These are phyloP conservation scores for Globisporangium recalcitrans DNA, from an alignment of 352 stramenopile genomes.

Conservation along the genomic window DNA sequence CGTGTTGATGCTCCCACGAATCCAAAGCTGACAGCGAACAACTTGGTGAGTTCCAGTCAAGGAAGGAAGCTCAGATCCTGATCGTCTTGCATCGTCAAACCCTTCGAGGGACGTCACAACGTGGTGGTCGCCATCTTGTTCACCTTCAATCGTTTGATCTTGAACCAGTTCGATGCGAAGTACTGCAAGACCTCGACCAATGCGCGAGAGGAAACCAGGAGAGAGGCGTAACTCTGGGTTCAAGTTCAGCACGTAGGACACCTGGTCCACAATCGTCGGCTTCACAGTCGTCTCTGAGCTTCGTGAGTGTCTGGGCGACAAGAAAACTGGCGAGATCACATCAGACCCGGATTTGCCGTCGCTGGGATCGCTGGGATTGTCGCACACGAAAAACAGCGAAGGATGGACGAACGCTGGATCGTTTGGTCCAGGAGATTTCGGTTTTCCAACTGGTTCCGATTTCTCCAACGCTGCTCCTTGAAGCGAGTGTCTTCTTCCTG, in stretches of 20 bases:
- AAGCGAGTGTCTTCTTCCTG: constrained; percentile 7
- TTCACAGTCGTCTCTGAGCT: neutral
- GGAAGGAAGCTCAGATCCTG: neutral
- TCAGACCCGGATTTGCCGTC: neutral
- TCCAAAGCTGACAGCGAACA: constrained; percentile 61
- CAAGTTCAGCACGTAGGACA: constrained; percentile 75
- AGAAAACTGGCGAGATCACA: constrained; percentile 18
- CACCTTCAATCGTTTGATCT: constrained; percentile 2
- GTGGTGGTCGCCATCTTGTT: neutral
- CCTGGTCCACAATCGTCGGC: constrained; percentile 25
- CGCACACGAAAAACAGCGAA: constrained; percentile 15
- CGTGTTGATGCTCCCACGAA: constrained; percentile 57
- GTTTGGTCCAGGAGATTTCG: neutral
- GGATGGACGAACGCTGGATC: constrained; percentile 15
- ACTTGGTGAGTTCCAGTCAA: constrained; percentile 1
- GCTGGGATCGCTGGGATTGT: neutral
- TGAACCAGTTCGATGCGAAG: constrained; percentile 55
- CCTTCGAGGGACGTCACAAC: constrained; percentile 15
- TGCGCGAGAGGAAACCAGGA: constrained; percentile 60
- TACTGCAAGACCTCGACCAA: constrained; percentile 74
- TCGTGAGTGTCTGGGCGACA: constrained; percentile 3
- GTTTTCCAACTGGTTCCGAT: neutral
- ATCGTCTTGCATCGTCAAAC: constrained; percentile 9
- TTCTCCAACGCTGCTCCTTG: neutral
- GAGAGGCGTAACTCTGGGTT: constrained; percentile 79